These are phyloP conservation scores for Scheffersomyces insectosa DNA, from an alignment of 1,139 yeast genomes.

Conservation along the genomic window DNA sequence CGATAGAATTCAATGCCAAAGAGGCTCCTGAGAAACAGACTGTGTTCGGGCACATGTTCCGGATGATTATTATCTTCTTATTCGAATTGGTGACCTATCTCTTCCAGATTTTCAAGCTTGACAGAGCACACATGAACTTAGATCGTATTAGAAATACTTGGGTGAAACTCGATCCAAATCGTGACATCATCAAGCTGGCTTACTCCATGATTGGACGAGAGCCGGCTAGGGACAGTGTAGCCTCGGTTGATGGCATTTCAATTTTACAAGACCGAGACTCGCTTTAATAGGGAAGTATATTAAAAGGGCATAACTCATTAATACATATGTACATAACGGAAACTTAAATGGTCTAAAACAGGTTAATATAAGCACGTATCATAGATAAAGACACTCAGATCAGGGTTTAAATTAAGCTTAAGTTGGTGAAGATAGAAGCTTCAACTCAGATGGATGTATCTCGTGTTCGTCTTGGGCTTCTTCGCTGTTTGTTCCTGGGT, in stretches of 20 bases:
- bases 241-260: constrained; percentile 6
- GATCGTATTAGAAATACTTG: constrained; percentile 46
- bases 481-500: too few relatives aligned
- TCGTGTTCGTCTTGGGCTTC: constrained; percentile 3
- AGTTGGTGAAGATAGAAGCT: background rate
- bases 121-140: constrained; percentile 43
- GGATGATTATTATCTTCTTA: constrained; percentile 26
- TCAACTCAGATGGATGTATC: constrained; percentile 2
- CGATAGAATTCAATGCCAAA: background rate
- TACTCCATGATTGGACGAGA: constrained; percentile 39
- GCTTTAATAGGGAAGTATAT: too few relatives aligned
- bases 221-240: constrained; percentile 18
- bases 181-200: constrained; percentile 38
- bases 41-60: constrained; percentile 14
- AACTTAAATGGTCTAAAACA: too few relatives aligned
- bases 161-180: constrained; percentile 47
- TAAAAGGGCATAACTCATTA: too few relatives aligned
- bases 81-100: constrained; percentile 34
- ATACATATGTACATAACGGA: too few relatives aligned
- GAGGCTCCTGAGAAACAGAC: background rate
- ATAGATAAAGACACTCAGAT: too few relatives aligned
- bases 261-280: background rate
- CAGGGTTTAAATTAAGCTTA: too few relatives aligned
- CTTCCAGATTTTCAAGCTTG: constrained; percentile 36
- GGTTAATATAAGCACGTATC: too few relatives aligned